Evolutionary conservation across 2,329 filamentous ascomycete species (phyloP), one percentile per base, ranked within the genome.

Genomic region (Botrytis elliptica): DNA sequence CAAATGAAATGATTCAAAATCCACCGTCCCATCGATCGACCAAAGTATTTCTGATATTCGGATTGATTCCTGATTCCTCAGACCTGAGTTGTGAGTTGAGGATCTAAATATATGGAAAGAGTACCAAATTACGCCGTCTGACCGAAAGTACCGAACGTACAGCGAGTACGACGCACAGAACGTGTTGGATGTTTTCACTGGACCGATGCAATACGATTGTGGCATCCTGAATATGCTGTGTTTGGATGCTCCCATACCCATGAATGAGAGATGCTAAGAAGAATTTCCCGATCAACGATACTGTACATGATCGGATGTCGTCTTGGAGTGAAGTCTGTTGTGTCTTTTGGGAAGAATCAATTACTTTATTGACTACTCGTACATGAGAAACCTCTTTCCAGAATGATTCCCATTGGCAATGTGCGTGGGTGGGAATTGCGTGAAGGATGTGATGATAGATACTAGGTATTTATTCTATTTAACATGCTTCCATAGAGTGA

Each of bases 271-370:
- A 67, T 67, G 65, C 36, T 7, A 20, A 40, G 46, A 40, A 67
- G 65, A 55, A 55, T 55, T 67, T 55, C 65, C 65, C 65, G 65
- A 67, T 67, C 46, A 55, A 67, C 65, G 65, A 67, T 52, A 20
- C 33, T 49, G 63, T 65, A 49, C 62, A 22, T 44, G 12, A 64
- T 49, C 44, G 64, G 44, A 40, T 63, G 64, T 33, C 25, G 38
- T 33, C 16, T 64, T 20, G 62, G 62, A 1, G n/a, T 29, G 40
- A 22, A 33, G 62, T 12, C n/a, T 64, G n/a, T 33, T 44, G 62
- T 64, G 38, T n/a, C 59, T 9, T n/a, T n/a, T 60, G 20, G 3
- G 16, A 18, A 36, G 20, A 7, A 60, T 60, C 20, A 60, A 38
- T 60, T 60, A 60, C 57, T 59, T 59, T 20, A 9, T 22, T 38